Evolutionary conservation across 129 eudicot genomes (phyloP), one percentile per base, ranked within the genome.

Genomic region (Heracleum sosnowskyi): DNA sequence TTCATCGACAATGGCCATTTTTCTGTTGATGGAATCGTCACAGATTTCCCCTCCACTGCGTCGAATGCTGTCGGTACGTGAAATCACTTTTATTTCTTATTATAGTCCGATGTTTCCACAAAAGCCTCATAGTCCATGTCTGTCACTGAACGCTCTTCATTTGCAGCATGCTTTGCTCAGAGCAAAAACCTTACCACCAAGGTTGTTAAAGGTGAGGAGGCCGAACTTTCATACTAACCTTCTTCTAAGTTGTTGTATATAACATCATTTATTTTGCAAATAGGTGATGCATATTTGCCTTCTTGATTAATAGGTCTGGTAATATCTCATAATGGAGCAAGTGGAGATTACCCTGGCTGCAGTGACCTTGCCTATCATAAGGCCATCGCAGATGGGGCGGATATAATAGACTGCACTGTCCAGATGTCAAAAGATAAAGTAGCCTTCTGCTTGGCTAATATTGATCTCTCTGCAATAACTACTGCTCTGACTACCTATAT

Each of bases 381-480:
- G 78, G 99, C 99, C 47, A 87, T 96, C 36, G 84, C 70, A 16
- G 97, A 90, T 39, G 97, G 97, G 11, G 97, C 93, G 2, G 97
- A 92, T 79, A 81, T 96, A 78, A 92, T 96, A 34, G 97, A 92
- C 79, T 96, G 97, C 84, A 79, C 90, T 36, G 97, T 96, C 44
- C 99, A 96, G 75, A 80, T 96, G 93, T 78, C 99, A 17, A 89
- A 96, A 91, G 99, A 96, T 76, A 92, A 96, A 76, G 85, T 86
- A 1, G 88, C 99, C 12, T 89, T 96, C 89, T 96, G 99, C 82
- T 80, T 85, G 22, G 90, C 79, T 28, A 83, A 87, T 22, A 85
- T 89, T 73, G 99, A 96, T 76, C 89, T 96, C 5, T 60, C 82
- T 22, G 88, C 85, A 46, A 84, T 86, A 44, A 96, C 97, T 24